These are phyloP conservation scores for Apiospora marii DNA, from an alignment of 2,329 filamentous ascomycete genomes.

Conservation along the genomic window DNA sequence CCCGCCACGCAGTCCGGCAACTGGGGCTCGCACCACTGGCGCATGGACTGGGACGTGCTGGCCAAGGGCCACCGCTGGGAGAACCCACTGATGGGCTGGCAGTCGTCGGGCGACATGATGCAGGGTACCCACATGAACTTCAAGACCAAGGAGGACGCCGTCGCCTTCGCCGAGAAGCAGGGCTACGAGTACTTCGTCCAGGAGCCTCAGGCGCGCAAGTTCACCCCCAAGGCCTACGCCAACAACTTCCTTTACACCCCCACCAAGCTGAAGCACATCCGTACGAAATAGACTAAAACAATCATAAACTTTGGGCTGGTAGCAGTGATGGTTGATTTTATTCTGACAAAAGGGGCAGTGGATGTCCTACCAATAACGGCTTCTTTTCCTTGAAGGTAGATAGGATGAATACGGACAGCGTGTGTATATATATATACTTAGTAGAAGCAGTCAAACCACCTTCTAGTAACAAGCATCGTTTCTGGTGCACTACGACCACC, in stretches of 20 bases:
- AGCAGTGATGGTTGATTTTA: neutral
- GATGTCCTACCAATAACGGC: neutral
- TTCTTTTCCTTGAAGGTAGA: neutral
- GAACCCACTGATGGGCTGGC: constrained; percentile 98
- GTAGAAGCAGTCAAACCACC: constrained; percentile 6
- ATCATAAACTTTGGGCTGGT: neutral
- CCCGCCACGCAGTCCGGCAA: constrained; percentile 95
- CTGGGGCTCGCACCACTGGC: constrained; percentile 86
- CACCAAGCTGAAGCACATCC: constrained; percentile 86
- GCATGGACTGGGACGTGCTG: constrained; percentile 98
- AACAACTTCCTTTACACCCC: constrained; percentile 92
- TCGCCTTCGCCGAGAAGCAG: constrained; percentile 96
- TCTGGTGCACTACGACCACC: neutral
- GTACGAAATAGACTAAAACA: constrained; percentile 71
- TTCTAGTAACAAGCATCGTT: neutral
- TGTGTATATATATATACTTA: constrained; percentile 9
- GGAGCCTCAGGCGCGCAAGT: constrained; percentile 88
- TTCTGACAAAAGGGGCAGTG: neutral
- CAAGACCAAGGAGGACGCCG: constrained; percentile 92
- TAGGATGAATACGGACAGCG: neutral
- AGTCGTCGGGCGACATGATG: constrained; percentile 93
- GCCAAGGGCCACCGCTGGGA: constrained; percentile 96
- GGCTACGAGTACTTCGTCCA: constrained; percentile 99
- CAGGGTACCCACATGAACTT: constrained; percentile 93
- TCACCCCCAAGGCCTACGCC: constrained; percentile 92